Base-by-base conservation (phyloP, 306 rosid species). In the Canavalia ensiformis region DNA sequence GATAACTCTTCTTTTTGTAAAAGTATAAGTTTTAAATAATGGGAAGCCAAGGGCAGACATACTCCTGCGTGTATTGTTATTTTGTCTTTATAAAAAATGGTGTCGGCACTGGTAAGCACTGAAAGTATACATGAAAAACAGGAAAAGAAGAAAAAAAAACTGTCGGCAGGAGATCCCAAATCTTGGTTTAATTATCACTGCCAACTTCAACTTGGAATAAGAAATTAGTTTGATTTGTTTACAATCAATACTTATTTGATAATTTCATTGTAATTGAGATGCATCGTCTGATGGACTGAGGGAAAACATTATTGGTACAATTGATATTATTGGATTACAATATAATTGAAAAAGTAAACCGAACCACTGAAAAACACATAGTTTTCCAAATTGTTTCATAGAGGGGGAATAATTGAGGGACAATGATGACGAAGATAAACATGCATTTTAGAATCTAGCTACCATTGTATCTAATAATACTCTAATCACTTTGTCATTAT, bases 151-250 rank as follows among this genome's bases (percentile, higher is more conserved):
- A 28, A 56, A 25, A 56, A 7, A 3, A 10, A 9, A 13, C 2
- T 42, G 54, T 74, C 42, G 30, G 79, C 56, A 75, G 45, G 79
- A 42, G 2, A 57, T 74, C 1, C 13, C 31, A 57, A 74, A 41
- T 41, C 30, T 57, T 10, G 25, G 30, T 41, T 4, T 71, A 50
- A 71, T 71, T 51, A 71, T 51, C 47, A 35, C 34, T 33, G 76
- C 47, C 8, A 54, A n/a, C 31, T 54, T 54, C 0, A 28, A 46
- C 7, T 4, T 46, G 10, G 29, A 5, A 28, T 47, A 11, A 10
- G 60, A 70, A 49, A 49, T 29, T 69, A 10, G 42, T 8, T 68
- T 68, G 2, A 50, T 12, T 51, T 49, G 10, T 18, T 18, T 18
- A 18, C 25, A 18, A 18, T 18, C 29, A 3, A 47, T 12, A 51